phyloP scores from a whole-genome alignment of 768 basidiomycete species.

The Dioszegia hungarica region DNA sequence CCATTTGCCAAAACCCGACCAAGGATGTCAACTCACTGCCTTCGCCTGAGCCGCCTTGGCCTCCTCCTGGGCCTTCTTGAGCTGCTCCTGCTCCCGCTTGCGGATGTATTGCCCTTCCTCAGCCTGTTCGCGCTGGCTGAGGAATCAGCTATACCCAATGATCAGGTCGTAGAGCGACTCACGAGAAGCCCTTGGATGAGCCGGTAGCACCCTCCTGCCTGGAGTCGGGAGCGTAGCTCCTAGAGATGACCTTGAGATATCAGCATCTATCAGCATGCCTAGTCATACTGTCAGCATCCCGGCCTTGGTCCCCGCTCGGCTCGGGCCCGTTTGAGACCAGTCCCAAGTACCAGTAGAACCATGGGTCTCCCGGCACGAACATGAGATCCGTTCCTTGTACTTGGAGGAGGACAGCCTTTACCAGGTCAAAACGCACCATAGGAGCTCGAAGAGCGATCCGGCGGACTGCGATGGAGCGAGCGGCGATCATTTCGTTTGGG shows the following conservation, averaged over 20 bases:
- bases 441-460: conserved; percentile 26
- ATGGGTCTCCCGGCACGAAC: too few species aligned
- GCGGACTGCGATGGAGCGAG: conserved; percentile 15
- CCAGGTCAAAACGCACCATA: conserved; percentile 19
- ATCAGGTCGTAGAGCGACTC: conserved; percentile 6
- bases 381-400: too few species aligned
- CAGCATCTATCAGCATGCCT: too few species aligned
- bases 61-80: conserved; percentile 35
- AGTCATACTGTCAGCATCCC: too few species aligned
- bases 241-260: conserved; percentile 17
- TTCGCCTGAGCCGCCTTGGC: conserved; percentile 33
- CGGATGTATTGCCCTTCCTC: conserved; percentile 42
- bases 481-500: conserved; percentile 9
- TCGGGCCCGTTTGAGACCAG: too few species aligned
- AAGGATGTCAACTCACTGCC: conserved; percentile 39
- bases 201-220: conserved; percentile 38
- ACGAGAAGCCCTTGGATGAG: conserved; percentile 41
- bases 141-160: background rate
- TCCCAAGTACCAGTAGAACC: too few species aligned
- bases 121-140: conserved; percentile 39
- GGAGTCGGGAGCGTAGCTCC: conserved; percentile 33
- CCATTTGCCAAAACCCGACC: too few species aligned
- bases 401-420: too few species aligned
- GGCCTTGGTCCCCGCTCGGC: too few species aligned
- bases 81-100: conserved; percentile 32